Evolutionary conservation across 345 rosid species (phyloP), one percentile per base, ranked within the genome.

Genomic region (Lumnitzera littorea): DNA sequence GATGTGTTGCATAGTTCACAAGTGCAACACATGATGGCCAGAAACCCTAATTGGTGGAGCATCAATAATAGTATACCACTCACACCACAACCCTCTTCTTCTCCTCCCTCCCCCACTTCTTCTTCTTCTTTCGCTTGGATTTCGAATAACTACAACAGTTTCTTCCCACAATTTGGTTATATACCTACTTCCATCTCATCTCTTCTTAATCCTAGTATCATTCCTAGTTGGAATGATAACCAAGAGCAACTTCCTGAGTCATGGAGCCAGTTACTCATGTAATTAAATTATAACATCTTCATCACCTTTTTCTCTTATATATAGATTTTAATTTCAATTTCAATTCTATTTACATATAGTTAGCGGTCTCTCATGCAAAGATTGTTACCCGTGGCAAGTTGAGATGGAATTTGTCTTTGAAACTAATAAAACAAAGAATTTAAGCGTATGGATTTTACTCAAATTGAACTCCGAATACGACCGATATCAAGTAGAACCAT

Each of bases 41-140:
- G 89, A 67, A 91, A 82, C 91, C 89, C 89, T 80, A 91, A 75
- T 64, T 84, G 82, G 91, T 87, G 95, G 92, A 85, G 71, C 74
- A 82, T 76, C 67, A 85, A 75, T 75, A 80, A 68, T 52, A 77
- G 64, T 84, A 78, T 84, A 66, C 87, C 91, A 36, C 87, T 80
- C 20, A 67, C 84, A 29, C 71, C 84, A 48, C 60, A 80, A 46
- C 15, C 31, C n/a, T 46, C 70, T 52, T 46, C 57, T 50, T 50
- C 50, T 56, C 29, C 63, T 15, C 50, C 63, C 41, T 58, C 72
- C 12, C 53, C 63, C 11, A 48, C 65, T 24, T 67, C 76, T 51
- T 75, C 84, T 13, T 74, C 86, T 1, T 84, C 86, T 15, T 80
- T 77, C 31, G 87, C 83, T 61, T 51, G 83, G 96, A 62, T 68